Conservation (phyloP, 768 basidiomycete genomes). For the Exidia glandulosa region DNA sequence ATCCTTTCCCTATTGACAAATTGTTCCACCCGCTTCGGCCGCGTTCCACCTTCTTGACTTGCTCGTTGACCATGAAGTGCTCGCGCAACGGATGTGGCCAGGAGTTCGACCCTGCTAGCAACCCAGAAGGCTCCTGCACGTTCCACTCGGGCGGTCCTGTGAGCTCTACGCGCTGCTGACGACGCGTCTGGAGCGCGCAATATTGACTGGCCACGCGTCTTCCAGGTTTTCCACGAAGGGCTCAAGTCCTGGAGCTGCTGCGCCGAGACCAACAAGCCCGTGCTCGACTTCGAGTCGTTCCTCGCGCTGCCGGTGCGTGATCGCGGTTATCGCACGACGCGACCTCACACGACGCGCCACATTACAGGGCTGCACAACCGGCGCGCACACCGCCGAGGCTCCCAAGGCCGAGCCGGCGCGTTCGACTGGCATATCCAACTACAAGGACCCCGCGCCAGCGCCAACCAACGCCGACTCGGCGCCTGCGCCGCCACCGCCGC, state of each 20-base stretch:
- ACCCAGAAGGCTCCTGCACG: conserved; percentile 50
- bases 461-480: conserved; percentile 4
- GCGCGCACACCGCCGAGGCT: conserved; percentile 42
- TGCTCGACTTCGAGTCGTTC: conserved; percentile 92
- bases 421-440: conserved; percentile 9
- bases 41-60: neutral
- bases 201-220: conserved; percentile 8
- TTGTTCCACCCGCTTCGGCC: neutral
- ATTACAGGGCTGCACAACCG: conserved; percentile 61
- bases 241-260: conserved; percentile 96
- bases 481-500: conserved; percentile 7
- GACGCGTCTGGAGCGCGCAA: conserved; percentile 3
- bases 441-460: conserved; percentile 2
- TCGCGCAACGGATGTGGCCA: conserved; percentile 74
- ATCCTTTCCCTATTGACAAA: too few relatives aligned
- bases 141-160: conserved; percentile 86
- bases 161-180: conserved; percentile 18
- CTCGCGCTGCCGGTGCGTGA: conserved; percentile 70
- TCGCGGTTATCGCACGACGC: conserved; percentile 8
- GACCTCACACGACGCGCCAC: conserved; percentile 9
- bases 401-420: conserved; percentile 26
- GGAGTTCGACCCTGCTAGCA: conserved; percentile 44
- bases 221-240: conserved; percentile 88
- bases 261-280: conserved; percentile 75
- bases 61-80: conserved; percentile 29